phyloP scores from a whole-genome alignment of 2,329 filamentous ascomycete genomes.

The Fusarium algeriense region DNA sequence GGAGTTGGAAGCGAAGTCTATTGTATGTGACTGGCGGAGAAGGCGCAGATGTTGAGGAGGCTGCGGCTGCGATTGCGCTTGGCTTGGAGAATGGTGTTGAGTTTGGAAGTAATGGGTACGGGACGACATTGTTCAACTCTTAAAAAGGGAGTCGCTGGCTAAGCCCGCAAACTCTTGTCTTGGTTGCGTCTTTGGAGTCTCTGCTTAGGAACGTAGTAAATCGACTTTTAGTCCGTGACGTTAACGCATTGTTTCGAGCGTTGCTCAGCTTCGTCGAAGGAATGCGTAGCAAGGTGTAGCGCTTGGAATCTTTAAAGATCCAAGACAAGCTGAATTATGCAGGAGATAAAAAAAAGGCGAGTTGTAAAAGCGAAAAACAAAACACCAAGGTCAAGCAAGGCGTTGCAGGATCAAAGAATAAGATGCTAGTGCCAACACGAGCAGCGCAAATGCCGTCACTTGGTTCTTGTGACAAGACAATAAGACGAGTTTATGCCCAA shows the following conservation, averaged over 20 bases:
- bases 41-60: constrained; percentile 37
- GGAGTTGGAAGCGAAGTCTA: constrained; percentile 60
- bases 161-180: constrained; percentile 36
- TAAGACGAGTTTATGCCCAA: constrained; percentile 42
- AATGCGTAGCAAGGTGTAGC: constrained; percentile 34
- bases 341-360: constrained; percentile 4
- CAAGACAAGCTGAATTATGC: constrained; percentile 43
- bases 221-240: constrained; percentile 39
- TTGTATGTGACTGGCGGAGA: constrained; percentile 67
- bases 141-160: constrained; percentile 36
- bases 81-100: constrained; percentile 33
- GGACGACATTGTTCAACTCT: constrained; percentile 63
- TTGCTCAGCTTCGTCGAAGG: constrained; percentile 40
- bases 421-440: constrained; percentile 16
- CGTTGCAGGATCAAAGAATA: constrained; percentile 31
- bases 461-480: constrained; percentile 20
- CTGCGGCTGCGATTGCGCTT: constrained; percentile 34
- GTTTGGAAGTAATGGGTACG: constrained; percentile 61
- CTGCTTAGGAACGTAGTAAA: constrained; percentile 36
- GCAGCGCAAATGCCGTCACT: constrained; percentile 40
- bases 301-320: constrained; percentile 25
- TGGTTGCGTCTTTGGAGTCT: constrained; percentile 16
- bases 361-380: constrained; percentile 10
- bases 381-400: constrained; percentile 30
- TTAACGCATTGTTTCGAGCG: constrained; percentile 52